Percentiles rank a stretch among this genome's conserved stretches.
Conservation (phyloP, 495 filamentous ascomycete species). For the Opeltia flavorubescens region DNA sequence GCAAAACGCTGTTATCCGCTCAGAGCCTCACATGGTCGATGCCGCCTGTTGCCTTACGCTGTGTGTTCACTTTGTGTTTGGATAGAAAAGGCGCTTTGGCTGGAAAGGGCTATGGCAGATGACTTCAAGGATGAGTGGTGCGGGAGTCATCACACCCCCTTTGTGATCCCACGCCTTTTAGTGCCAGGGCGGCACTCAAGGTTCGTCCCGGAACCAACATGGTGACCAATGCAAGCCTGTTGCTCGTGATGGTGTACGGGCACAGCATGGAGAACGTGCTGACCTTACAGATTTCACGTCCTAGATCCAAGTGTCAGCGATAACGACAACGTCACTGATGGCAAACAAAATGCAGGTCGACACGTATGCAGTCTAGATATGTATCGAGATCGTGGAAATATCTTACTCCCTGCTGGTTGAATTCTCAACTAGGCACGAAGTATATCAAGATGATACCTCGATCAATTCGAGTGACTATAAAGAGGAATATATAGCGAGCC, state of each 20-base stretch:
- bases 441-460: too few relatives aligned
- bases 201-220: constrained; percentile 6
- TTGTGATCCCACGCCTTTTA: not conserved
- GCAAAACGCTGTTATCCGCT: not conserved
- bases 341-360: too few relatives aligned
- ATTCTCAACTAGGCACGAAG: too few relatives aligned
- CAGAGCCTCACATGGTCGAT: not conserved
- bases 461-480: too few relatives aligned
- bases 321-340: too few relatives aligned
- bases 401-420: too few relatives aligned
- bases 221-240: not conserved
- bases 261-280: not conserved
- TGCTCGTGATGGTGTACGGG: not conserved
- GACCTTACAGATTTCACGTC: too few relatives aligned
- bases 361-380: too few relatives aligned
- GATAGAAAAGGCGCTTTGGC: not conserved
- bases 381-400: too few relatives aligned
- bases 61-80: not conserved
- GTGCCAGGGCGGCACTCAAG: not conserved
- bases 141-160: constrained; percentile 7
- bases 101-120: constrained; percentile 1
- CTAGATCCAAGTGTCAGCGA: too few relatives aligned
- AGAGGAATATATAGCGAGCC: too few relatives aligned
- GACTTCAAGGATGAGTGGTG: constrained; percentile 2
- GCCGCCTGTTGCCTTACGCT: not conserved